These are phyloP conservation scores for Ascosphaera pollenicola DNA, from an alignment of 2,329 filamentous ascomycete species.

Conservation along the genomic window DNA sequence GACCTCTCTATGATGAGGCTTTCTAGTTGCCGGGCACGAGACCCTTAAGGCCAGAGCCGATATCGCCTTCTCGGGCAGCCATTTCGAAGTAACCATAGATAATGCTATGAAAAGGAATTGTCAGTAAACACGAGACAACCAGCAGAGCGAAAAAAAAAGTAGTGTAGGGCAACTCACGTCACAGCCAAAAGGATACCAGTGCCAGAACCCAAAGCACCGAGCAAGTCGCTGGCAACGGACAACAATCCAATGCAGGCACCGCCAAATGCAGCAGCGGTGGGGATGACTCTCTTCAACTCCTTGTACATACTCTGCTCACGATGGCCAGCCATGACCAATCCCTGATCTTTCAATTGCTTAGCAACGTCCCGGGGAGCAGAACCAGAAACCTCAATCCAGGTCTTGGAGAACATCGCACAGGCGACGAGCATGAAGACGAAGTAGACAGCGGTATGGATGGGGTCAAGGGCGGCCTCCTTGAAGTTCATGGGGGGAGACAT, in stretches of 20 bases:
- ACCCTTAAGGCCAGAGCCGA: constrained; percentile 48
- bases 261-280: constrained; percentile 91
- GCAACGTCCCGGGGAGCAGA: constrained; percentile 94
- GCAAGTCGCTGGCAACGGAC: constrained; percentile 82
- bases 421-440: constrained; percentile 95
- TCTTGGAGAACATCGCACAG: constrained; percentile 98
- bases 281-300: constrained; percentile 98
- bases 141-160: constrained; percentile 1
- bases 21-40: constrained; percentile 34
- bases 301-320: constrained; percentile 99
- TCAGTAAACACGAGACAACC: constrained; percentile 6
- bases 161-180: constrained; percentile 45
- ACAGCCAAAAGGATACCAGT: constrained; percentile 97
- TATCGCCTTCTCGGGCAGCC: constrained; percentile 92
- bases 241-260: constrained; percentile 97
- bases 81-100: constrained; percentile 99
- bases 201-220: constrained; percentile 87
- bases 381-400: constrained; percentile 98
- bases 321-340: constrained; percentile 97
- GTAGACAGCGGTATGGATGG: constrained; percentile 89
- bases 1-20: no score
- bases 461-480: constrained; percentile 88
- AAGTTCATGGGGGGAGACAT: constrained; percentile 98
- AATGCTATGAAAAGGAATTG: constrained; percentile 45
- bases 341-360: constrained; percentile 99